Evolutionary conservation across 805 yeast genomes (phyloP).

Genomic region (Maudiozyma turicensis): DNA sequence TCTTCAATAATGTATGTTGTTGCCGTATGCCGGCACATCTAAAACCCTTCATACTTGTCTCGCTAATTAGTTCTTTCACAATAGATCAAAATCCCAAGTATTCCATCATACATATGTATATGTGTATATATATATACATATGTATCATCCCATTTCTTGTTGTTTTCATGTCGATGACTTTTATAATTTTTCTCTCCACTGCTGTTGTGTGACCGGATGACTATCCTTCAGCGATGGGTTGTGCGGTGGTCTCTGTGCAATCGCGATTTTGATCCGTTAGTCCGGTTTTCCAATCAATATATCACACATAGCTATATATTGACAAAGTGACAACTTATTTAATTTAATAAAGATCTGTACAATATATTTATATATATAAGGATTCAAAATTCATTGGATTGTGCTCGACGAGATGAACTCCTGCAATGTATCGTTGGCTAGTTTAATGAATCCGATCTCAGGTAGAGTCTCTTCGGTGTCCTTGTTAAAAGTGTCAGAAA

Average conservation of each 20-base stretch:
- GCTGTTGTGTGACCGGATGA: no score
- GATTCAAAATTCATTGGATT: not conserved
- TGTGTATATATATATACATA: no score
- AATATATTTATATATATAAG: not conserved
- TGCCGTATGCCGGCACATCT: conserved; percentile 2
- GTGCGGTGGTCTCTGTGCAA: not conserved
- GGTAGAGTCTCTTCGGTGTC: conserved; percentile 11
- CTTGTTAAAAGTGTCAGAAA: conserved; percentile 19
- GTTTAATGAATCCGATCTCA: conserved; percentile 21
- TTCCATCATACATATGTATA: no score
- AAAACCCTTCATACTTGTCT: no score
- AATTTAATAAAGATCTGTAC: not conserved
- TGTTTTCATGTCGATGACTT: no score
- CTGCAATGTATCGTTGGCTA: conserved; percentile 15
- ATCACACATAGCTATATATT: no score
- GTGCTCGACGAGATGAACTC: not conserved
- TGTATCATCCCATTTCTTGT: no score
- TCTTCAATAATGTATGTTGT: conserved; percentile 11
- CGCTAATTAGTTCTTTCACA: no score
- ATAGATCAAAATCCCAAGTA: no score
- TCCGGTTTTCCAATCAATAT: not conserved
- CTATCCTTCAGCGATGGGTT: no score
- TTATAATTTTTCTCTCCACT: no score
- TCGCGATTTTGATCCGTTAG: not conserved
- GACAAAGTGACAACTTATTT: not conserved